These are phyloP conservation scores for Podospora pseudopauciseta DNA, from an alignment of 495 filamentous ascomycete species.

Conservation along the genomic window DNA sequence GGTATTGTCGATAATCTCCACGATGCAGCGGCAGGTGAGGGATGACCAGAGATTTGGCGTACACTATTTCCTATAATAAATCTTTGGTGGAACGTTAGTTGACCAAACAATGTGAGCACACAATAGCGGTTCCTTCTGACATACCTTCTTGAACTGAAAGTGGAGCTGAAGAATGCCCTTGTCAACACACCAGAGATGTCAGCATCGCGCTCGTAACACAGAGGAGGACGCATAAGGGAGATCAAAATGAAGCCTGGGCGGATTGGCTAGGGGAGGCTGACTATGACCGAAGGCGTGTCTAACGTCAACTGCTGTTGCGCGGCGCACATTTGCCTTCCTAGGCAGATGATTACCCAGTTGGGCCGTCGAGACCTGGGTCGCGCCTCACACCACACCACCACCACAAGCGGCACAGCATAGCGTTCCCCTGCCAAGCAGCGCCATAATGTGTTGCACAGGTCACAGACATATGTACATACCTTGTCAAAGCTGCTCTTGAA, in stretches of 20 bases:
- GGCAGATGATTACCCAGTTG: slow-evolving; percentile 13
- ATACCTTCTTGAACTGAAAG: slow-evolving; percentile 90
- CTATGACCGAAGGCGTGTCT: slow-evolving; percentile 9
- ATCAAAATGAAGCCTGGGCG: slow-evolving; percentile 3
- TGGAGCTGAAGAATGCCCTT: slow-evolving; percentile 97
- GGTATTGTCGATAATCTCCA: background rate
- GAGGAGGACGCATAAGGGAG: slow-evolving; percentile 5
- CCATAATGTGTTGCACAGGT: background rate
- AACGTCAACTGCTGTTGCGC: slow-evolving; percentile 5
- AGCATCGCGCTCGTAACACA: background rate
- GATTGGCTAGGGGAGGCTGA: slow-evolving; percentile 1
- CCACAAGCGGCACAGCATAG: slow-evolving; percentile 5
- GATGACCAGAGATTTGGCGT: background rate
- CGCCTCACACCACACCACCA: slow-evolving; percentile 9
- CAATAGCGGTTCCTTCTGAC: slow-evolving; percentile 11
- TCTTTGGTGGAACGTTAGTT: slow-evolving; percentile 36
- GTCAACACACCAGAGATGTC: slow-evolving; percentile 23
- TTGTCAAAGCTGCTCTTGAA: slow-evolving; percentile 98
- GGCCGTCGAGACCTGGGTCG: slow-evolving; percentile 9
- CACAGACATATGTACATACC: slow-evolving; percentile 49
- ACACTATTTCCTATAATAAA: slow-evolving; percentile 62
- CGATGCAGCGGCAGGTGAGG: background rate
- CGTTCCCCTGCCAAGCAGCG: background rate
- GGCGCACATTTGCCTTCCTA: slow-evolving; percentile 12
- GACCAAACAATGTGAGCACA: background rate